Evolutionary conservation across 768 basidiomycete genomes (phyloP).

Genomic region (Candolleomyces eurysporus): DNA sequence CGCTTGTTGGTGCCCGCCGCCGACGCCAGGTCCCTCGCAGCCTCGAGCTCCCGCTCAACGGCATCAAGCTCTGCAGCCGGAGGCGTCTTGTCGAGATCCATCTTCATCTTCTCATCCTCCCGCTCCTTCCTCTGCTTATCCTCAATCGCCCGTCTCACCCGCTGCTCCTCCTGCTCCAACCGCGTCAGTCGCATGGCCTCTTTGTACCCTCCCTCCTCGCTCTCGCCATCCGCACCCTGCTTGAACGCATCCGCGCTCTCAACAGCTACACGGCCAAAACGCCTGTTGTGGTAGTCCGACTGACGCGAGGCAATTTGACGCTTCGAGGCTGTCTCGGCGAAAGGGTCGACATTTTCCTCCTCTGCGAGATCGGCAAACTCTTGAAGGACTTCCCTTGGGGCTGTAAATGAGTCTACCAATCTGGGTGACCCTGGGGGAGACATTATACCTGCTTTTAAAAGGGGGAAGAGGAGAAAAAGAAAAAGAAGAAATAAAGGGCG

Average conservation of each 20-base stretch:
- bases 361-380: conserved; percentile 94
- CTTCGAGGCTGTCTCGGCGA: conserved; percentile 88
- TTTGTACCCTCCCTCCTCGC: conserved; percentile 83
- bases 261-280: conserved; percentile 81
- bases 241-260: conserved; percentile 81
- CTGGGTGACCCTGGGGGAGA: conserved; percentile 62
- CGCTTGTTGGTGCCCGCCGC: conserved; percentile 53
- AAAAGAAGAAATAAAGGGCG: background rate
- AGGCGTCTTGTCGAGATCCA: conserved; percentile 91
- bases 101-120: conserved; percentile 72
- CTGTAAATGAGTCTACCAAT: conserved; percentile 89
- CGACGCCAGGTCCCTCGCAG: conserved; percentile 44
- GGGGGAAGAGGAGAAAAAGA: conserved; percentile 2
- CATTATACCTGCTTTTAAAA: conserved; percentile 42
- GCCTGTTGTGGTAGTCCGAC: conserved; percentile 91
- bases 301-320: conserved; percentile 93
- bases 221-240: conserved; percentile 63
- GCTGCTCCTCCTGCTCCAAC: conserved; percentile 89
- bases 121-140: conserved; percentile 81
- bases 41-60: conserved; percentile 66
- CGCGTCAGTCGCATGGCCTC: conserved; percentile 91
- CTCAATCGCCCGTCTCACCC: conserved; percentile 82
- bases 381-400: conserved; percentile 87
- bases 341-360: conserved; percentile 88
- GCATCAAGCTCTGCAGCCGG: conserved; percentile 78